Base-by-base conservation (phyloP, 1,139 yeast genomes). In the Candida glucosophila region DNA sequence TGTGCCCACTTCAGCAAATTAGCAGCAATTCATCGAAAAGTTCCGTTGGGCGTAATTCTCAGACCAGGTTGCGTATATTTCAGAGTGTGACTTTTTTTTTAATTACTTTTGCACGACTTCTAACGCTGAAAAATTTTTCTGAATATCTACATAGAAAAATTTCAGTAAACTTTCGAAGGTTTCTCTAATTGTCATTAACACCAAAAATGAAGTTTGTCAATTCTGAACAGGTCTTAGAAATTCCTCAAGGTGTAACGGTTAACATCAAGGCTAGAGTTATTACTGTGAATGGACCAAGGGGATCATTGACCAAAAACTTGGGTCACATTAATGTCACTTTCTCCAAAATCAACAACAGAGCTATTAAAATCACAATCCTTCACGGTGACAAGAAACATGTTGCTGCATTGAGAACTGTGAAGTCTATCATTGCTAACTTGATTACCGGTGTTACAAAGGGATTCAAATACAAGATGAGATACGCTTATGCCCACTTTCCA, bases 401-500 rank as follows among this genome's bases (percentile, higher is more conserved):
- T 65, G 99, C 99, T 62, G 85, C 96, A 59, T 76, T 90, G 64
- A 88, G 97, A 77, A 90, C 98, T 41, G 97, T 90, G 67, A 86
- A 86, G 73, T 83, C 97, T 47, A 73, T 90, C 59, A 73, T 90
- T 54, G 62, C 85, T 58, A 90, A 92, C 85, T 67, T 90, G 77
- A 68, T 90, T 71, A 83, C 83, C 46, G 98, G 99, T 81, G 98
- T 90, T 58, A 90, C 98, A 65, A 80, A 80, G 75, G 97, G 98
- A 67, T 90, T 72, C 94, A 78, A 81, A 72, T 90, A 90, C 93
- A 90, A 90, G 86, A 79, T 90, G 95, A 85, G 97, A 77, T 88
- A 86, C 67, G 98, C 90, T 47, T 92, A 90, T 63, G 99, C 98
- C 79, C 98, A 92, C 83, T 90, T 90, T 95, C 99, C 98, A 64